Evolutionary conservation across 106 monocot species (phyloP).

Genomic region (Gastrodia elata): DNA sequence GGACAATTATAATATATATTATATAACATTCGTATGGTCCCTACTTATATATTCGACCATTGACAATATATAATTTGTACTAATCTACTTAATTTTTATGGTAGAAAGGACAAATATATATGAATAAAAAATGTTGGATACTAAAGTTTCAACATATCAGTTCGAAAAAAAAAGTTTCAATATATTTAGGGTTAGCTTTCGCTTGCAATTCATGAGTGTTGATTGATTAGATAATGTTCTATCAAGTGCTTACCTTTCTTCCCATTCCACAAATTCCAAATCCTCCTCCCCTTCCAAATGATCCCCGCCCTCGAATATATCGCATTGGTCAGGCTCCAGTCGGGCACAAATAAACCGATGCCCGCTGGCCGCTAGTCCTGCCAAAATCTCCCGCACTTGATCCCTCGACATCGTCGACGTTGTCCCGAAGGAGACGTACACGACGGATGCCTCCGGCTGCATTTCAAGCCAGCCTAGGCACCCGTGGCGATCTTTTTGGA

Average conservation of each 20-base stretch:
- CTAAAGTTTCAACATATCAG: too few relatives aligned
- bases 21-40: too few relatives aligned
- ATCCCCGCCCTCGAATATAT: background rate
- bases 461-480: conserved; percentile 19
- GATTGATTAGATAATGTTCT: too few relatives aligned
- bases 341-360: conserved; percentile 26
- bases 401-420: conserved; percentile 11
- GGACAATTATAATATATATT: too few relatives aligned
- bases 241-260: background rate
- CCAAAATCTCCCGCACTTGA: conserved; percentile 16
- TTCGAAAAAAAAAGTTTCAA: too few relatives aligned
- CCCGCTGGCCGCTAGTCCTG: conserved; percentile 14
- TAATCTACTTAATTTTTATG: too few relatives aligned
- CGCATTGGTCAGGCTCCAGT: conserved; percentile 12
- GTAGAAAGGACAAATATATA: too few relatives aligned
- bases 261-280: background rate
- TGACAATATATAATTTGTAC: too few relatives aligned
- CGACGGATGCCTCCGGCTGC: conserved; percentile 19
- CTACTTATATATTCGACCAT: too few relatives aligned
- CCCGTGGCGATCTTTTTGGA: background rate
- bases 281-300: background rate
- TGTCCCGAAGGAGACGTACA: conserved; percentile 27
- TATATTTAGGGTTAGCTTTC: too few relatives aligned
- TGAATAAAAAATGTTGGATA: too few relatives aligned
- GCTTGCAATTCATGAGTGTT: too few relatives aligned